Conservation (phyloP, 257 asterid genomes). For the Fraxinus anomala region DNA sequence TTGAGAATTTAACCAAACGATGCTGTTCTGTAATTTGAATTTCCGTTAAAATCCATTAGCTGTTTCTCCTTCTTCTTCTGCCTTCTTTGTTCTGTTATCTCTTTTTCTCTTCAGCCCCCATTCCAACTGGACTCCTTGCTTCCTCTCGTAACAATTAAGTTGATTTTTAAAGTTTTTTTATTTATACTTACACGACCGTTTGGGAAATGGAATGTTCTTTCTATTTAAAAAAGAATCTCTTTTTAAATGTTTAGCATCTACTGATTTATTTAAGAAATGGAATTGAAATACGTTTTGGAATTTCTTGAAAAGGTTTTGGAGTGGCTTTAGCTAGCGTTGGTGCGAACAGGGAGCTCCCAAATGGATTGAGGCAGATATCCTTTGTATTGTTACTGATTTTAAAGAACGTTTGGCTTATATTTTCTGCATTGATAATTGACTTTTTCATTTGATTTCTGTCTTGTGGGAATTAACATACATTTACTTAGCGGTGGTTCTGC, state of each 20-base stretch:
- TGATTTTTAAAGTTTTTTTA: too few relatives aligned
- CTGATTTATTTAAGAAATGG: neutral
- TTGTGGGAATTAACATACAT: slow-evolving; percentile 58
- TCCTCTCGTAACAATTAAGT: too few relatives aligned
- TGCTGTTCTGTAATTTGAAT: too few relatives aligned
- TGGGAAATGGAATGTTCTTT: neutral
- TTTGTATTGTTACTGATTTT: slow-evolving; percentile 29
- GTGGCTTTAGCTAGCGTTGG: slow-evolving; percentile 77
- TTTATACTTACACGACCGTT: neutral
- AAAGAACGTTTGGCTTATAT: neutral
- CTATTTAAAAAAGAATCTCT: neutral
- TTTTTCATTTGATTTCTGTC: neutral
- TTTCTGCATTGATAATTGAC: slow-evolving; percentile 5
- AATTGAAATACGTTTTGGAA: slow-evolving; percentile 1
- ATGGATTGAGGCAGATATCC: slow-evolving; percentile 97
- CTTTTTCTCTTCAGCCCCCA: too few relatives aligned
- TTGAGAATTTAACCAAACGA: too few relatives aligned
- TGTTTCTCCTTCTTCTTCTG: too few relatives aligned
- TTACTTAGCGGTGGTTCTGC: slow-evolving; percentile 91
- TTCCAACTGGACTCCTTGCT: too few relatives aligned
- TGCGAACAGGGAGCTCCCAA: slow-evolving; percentile 61
- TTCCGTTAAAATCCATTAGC: too few relatives aligned
- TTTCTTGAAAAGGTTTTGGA: slow-evolving; percentile 69
- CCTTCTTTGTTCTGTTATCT: too few relatives aligned
- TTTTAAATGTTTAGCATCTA: slow-evolving; percentile 3